These are phyloP conservation scores for Ormosia emarginata DNA, from an alignment of 306 rosid genomes.

Conservation along the genomic window DNA sequence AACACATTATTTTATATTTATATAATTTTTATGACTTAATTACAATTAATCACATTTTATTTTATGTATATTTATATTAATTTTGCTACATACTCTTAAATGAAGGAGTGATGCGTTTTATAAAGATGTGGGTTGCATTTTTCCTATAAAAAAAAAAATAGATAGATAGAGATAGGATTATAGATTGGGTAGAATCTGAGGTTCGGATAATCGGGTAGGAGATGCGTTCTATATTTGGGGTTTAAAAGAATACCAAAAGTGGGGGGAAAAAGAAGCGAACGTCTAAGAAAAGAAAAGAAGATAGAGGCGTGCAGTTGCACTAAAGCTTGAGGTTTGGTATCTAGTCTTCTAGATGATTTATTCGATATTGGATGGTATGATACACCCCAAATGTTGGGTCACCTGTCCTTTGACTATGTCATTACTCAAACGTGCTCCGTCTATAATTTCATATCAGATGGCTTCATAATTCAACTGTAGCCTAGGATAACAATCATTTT, in stretches of 20 bases:
- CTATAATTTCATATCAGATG: not conserved
- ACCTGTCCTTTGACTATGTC: not conserved
- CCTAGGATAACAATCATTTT: not conserved
- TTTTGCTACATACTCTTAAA: too few species aligned
- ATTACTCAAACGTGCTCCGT: not conserved
- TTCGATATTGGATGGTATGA: not conserved
- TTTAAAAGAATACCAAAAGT: not conserved
- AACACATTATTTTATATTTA: too few species aligned
- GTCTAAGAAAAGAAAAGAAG: not conserved
- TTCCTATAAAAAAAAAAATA: too few species aligned
- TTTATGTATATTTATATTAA: too few species aligned
- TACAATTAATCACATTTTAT: too few species aligned
- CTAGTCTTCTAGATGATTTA: not conserved
- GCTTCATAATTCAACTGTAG: not conserved
- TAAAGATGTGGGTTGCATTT: too few species aligned
- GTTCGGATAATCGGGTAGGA: not conserved
- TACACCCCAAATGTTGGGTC: not conserved
- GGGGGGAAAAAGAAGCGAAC: not conserved
- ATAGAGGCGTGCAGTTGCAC: not conserved
- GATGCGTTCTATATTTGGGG: not conserved
- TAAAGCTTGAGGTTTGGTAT: not conserved
- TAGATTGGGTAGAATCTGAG: not conserved
- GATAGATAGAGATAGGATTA: not conserved
- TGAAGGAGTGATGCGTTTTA: too few species aligned
- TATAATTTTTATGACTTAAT: too few species aligned